Evolutionary conservation across 768 basidiomycete genomes (phyloP).

Genomic region (Strobilomyces echinocephalus): DNA sequence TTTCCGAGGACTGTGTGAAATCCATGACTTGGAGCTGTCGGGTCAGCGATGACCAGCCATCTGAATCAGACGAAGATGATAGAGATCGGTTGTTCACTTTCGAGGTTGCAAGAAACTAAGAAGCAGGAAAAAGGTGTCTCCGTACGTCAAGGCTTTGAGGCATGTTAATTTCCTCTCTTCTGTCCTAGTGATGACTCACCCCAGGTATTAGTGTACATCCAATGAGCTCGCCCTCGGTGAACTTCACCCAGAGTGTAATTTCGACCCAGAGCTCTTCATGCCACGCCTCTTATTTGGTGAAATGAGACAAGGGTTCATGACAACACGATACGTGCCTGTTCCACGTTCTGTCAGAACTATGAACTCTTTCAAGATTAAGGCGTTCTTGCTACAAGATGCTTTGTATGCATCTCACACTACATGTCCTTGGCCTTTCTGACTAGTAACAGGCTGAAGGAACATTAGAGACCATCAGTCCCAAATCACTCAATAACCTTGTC

Average conservation of each 20-base stretch:
- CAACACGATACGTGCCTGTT: conserved; percentile 23
- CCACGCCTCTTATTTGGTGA: conserved; percentile 38
- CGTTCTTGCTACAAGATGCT: conserved; percentile 19
- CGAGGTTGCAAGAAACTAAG: conserved; percentile 48
- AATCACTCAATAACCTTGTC: conserved; percentile 27
- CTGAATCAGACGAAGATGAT: conserved; percentile 34
- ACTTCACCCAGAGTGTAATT: conserved; percentile 17
- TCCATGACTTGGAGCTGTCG: conserved; percentile 42
- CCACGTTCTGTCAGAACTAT: conserved; percentile 9
- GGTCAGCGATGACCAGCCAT: conserved; percentile 19
- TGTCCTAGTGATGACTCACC: not conserved
- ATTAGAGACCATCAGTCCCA: conserved; percentile 18
- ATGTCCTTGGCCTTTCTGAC: not conserved
- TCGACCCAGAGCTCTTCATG: conserved; percentile 21
- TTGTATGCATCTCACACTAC: conserved; percentile 15
- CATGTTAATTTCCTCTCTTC: conserved; percentile 12
- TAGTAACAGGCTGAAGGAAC: conserved; percentile 21
- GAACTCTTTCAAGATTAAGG: conserved; percentile 2
- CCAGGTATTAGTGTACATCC: conserved; percentile 8
- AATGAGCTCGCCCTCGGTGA: conserved; percentile 16
- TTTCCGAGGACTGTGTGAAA: conserved; percentile 44
- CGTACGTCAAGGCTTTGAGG: conserved; percentile 43
- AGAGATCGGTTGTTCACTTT: conserved; percentile 51
- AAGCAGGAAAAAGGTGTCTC: conserved; percentile 53
- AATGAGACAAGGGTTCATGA: conserved; percentile 39